A percentile compares a stretch with the other conserved stretches of the same genome.
phyloP scores from a whole-genome alignment of 2,329 filamentous ascomycete species.

The Bretziella fagacearum region DNA sequence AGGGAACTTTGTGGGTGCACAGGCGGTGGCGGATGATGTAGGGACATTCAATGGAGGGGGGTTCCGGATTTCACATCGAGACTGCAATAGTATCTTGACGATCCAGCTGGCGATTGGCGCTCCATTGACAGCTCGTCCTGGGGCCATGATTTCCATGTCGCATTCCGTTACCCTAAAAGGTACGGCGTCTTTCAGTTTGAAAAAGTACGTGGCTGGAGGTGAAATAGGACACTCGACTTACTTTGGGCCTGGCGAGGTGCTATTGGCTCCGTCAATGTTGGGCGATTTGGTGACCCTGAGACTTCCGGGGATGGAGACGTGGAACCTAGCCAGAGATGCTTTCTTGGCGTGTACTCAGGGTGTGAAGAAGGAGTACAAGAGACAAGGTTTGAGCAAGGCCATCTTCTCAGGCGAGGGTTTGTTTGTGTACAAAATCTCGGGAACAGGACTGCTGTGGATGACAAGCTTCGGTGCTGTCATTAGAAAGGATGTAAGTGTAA shows the following conservation, averaged over 20 bases:
- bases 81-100: constrained; percentile 78
- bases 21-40: constrained; percentile 56
- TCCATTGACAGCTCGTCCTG: constrained; percentile 64
- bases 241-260: constrained; percentile 77
- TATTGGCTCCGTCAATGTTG: constrained; percentile 62
- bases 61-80: constrained; percentile 81
- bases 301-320: constrained; percentile 53
- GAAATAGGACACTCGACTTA: constrained; percentile 65
- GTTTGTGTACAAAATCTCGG: constrained; percentile 75
- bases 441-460: constrained; percentile 70
- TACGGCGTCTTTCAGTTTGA: constrained; percentile 67
- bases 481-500: constrained; percentile 61
- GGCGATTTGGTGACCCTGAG: constrained; percentile 76
- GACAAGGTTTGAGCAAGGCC: constrained; percentile 71
- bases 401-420: constrained; percentile 89
- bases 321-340: constrained; percentile 74
- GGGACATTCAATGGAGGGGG: constrained; percentile 96
- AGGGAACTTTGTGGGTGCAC: constrained; percentile 21
- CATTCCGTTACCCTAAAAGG: constrained; percentile 73
- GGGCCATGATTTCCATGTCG: constrained; percentile 90
- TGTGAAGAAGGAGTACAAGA: constrained; percentile 75
- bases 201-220: constrained; percentile 73
- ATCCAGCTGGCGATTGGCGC: constrained; percentile 80
- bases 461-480: constrained; percentile 92
- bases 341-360: constrained; percentile 76